Conservation (phyloP, 371 early-diverging fungal species). For the Chytridium lagenaria region DNA sequence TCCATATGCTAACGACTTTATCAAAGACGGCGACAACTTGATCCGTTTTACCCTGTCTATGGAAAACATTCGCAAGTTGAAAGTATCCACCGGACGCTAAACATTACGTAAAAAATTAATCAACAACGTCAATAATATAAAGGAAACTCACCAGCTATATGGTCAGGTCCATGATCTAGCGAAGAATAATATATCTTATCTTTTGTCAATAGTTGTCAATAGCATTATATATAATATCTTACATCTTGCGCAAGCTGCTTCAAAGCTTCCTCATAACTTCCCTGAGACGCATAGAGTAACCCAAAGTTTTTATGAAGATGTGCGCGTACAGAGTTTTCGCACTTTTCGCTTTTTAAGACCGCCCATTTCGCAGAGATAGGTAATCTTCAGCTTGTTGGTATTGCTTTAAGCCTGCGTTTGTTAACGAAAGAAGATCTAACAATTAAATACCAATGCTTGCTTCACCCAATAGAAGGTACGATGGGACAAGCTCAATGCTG, state of each 20-base stretch:
- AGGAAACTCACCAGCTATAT: conserved; percentile 34
- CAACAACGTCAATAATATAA: background rate
- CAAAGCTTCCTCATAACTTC: conserved; percentile 45
- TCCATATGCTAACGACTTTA: conserved; percentile 52
- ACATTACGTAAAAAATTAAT: background rate
- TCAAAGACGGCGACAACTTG: conserved; percentile 49
- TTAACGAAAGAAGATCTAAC: background rate
- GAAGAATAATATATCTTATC: conserved; percentile 50
- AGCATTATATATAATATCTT: background rate
- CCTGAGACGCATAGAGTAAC: conserved; percentile 48
- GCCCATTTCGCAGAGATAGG: conserved; percentile 60
- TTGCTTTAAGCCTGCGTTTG: conserved; percentile 54
- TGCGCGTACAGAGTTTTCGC: conserved; percentile 34
- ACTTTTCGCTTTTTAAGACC: conserved; percentile 47
- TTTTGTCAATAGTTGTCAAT: conserved; percentile 18
- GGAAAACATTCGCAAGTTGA: conserved; percentile 53
- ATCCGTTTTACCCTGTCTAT: conserved; percentile 39
- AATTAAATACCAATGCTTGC: conserved; percentile 50
- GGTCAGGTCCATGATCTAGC: conserved; percentile 45
- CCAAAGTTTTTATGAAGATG: conserved; percentile 58
- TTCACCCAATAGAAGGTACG: conserved; percentile 58
- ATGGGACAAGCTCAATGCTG: conserved; percentile 53
- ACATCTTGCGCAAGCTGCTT: conserved; percentile 51
- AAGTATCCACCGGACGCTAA: conserved; percentile 56
- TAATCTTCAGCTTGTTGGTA: conserved; percentile 58